A percentile compares a stretch with the other conserved stretches of the same genome.
Evolutionary conservation across 2,329 filamentous ascomycete species (phyloP).

Genomic region (Paracoccidioides brasiliensis): DNA sequence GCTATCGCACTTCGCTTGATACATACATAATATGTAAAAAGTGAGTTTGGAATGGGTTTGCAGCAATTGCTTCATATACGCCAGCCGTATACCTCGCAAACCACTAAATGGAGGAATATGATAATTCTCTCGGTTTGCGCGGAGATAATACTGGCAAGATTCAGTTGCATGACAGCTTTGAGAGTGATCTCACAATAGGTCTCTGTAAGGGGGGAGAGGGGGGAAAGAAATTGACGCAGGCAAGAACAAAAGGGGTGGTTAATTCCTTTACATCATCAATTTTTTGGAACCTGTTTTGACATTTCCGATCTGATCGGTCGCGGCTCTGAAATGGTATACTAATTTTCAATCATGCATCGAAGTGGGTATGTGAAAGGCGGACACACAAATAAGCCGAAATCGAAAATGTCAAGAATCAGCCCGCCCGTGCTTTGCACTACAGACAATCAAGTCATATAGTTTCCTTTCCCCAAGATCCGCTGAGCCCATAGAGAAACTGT

Average conservation of each 20-base stretch:
- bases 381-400: not conserved
- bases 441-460: conserved; percentile 1
- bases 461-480: not conserved
- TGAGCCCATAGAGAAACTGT: not conserved
- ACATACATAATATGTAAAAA: not conserved
- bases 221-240: conserved; percentile 14
- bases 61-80: conserved; percentile 54
- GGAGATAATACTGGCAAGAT: conserved; percentile 74
- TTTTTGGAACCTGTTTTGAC: not conserved
- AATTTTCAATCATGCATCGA: not conserved
- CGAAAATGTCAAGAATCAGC: not conserved
- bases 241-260: not conserved
- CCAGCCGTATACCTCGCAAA: conserved; percentile 80
- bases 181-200: not conserved
- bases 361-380: not conserved
- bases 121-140: conserved; percentile 49
- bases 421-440: not conserved
- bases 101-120: conserved; percentile 16
- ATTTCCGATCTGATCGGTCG: conserved; percentile 1
- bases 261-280: conserved; percentile 4
- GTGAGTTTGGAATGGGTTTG: not conserved
- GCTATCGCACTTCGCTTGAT: conserved; percentile 2
- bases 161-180: not conserved
- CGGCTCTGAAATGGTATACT: not conserved
- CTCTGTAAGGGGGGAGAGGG: conserved; percentile 8